phyloP scores from a whole-genome alignment of 345 rosid genomes.

The Psidium guajava region DNA sequence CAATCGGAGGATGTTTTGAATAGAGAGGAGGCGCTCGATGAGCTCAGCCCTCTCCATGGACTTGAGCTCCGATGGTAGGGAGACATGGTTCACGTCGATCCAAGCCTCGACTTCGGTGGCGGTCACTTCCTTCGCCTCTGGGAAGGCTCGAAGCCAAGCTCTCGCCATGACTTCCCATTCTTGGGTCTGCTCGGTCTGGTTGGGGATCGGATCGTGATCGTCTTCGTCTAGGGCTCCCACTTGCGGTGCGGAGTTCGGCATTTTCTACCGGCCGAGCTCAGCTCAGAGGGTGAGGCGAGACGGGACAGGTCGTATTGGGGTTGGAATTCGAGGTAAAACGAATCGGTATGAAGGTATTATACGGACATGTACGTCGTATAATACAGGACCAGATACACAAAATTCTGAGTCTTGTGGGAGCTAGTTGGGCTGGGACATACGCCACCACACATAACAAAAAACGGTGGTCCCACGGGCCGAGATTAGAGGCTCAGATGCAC shows the following conservation, averaged over 20 bases:
- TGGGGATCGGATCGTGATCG: neutral
- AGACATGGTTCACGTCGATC: constrained; percentile 61
- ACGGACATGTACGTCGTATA: neutral
- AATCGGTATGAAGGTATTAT: neutral
- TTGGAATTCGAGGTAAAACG: neutral
- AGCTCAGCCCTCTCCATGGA: constrained; percentile 72
- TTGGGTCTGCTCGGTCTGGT: constrained; percentile 41
- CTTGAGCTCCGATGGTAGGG: constrained; percentile 64
- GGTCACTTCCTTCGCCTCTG: constrained; percentile 70
- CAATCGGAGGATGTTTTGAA: constrained; percentile 61
- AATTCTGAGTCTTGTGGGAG: neutral
- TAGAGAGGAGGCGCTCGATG: constrained; percentile 70
- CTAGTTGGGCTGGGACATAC: neutral
- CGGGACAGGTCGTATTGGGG: neutral
- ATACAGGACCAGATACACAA: neutral
- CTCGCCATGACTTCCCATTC: constrained; percentile 92
- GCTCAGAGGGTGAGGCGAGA: neutral
- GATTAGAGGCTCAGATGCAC: neutral
- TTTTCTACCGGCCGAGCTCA: neutral
- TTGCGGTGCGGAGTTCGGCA: neutral
- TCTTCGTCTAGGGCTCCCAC: constrained; percentile 20
- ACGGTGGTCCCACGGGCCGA: neutral
- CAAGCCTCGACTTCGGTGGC: constrained; percentile 65
- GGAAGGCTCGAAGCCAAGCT: constrained; percentile 80
- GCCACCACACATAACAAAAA: neutral